These are phyloP conservation scores for Peronospora destructor DNA, from an alignment of 352 stramenopile genomes.

Conservation along the genomic window DNA sequence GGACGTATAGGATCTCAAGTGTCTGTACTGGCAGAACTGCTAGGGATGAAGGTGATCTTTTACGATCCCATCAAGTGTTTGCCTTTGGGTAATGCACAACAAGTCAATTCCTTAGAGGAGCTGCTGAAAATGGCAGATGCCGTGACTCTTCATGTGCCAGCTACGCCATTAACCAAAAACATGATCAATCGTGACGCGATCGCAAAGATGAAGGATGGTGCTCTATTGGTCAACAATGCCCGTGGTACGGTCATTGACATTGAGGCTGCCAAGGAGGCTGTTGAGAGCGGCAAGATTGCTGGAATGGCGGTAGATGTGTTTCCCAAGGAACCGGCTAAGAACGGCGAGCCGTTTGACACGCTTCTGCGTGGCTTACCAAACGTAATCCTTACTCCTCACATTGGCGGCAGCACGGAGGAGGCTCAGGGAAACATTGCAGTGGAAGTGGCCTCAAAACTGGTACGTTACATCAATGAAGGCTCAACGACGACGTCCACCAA, in stretches of 20 bases:
- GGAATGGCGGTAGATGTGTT: conserved; percentile 87
- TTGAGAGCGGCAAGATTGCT: conserved; percentile 79
- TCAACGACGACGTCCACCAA: conserved; percentile 75
- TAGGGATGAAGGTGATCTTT: conserved; percentile 93
- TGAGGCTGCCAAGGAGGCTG: conserved; percentile 85
- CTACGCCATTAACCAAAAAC: conserved; percentile 88
- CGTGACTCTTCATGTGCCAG: conserved; percentile 93
- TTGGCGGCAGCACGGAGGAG: conserved; percentile 93
- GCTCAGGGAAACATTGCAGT: conserved; percentile 89
- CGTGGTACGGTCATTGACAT: conserved; percentile 92
- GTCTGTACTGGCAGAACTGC: conserved; percentile 68
- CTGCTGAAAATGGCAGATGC: conserved; percentile 86
- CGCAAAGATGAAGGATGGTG: conserved; percentile 87
- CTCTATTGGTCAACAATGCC: conserved; percentile 93
- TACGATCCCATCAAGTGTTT: conserved; percentile 89
- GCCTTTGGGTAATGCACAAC: conserved; percentile 65
- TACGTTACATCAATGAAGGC: conserved; percentile 79
- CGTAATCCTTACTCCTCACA: conserved; percentile 91
- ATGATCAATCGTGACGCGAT: conserved; percentile 90
- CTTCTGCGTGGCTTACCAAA: conserved; percentile 88
- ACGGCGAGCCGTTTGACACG: conserved; percentile 79
- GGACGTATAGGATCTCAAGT: conserved; percentile 79
- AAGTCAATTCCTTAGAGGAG: conserved; percentile 81
- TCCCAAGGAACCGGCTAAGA: conserved; percentile 79
- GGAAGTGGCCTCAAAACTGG: conserved; percentile 72